phyloP scores from a whole-genome alignment of 805 yeast species.

The Saturnispora gosingensis region DNA sequence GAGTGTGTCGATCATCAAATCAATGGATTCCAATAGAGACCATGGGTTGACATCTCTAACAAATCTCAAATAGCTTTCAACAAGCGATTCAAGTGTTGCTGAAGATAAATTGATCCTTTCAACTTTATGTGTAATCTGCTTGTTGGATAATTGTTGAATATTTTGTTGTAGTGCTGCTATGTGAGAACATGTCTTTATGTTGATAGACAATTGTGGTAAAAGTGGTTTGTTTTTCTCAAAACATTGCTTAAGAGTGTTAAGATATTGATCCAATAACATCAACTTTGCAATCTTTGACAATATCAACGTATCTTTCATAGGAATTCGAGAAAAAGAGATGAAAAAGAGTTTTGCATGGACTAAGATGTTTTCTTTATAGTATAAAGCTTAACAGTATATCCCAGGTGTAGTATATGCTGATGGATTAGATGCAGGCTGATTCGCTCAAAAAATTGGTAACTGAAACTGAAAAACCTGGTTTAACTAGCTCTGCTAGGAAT shows the following conservation, averaged over 20 bases:
- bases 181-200: constrained; percentile 8
- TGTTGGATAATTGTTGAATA: constrained; percentile 18
- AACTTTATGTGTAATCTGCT: constrained; percentile 19
- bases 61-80: constrained; percentile 34
- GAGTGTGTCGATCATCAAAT: constrained; percentile 38
- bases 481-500: neutral
- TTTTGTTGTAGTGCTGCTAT: constrained; percentile 22
- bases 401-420: neutral
- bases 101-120: constrained; percentile 26
- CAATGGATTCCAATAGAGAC: constrained; percentile 47
- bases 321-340: neutral
- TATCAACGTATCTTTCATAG: neutral
- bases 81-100: constrained; percentile 36
- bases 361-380: neutral
- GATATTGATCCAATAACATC: constrained; percentile 1
- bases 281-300: neutral
- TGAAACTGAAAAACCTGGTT: neutral
- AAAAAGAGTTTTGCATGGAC: neutral
- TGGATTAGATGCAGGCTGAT: neutral
- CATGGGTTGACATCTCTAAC: constrained; percentile 46
- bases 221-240: neutral
- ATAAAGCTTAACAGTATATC: neutral
- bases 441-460: neutral
- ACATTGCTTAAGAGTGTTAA: neutral
- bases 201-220: neutral